Percentiles rank a stretch among this genome's conserved stretches.
phyloP scores from a whole-genome alignment of 2,329 filamentous ascomycete genomes.

The Cladosporium sp. region DNA sequence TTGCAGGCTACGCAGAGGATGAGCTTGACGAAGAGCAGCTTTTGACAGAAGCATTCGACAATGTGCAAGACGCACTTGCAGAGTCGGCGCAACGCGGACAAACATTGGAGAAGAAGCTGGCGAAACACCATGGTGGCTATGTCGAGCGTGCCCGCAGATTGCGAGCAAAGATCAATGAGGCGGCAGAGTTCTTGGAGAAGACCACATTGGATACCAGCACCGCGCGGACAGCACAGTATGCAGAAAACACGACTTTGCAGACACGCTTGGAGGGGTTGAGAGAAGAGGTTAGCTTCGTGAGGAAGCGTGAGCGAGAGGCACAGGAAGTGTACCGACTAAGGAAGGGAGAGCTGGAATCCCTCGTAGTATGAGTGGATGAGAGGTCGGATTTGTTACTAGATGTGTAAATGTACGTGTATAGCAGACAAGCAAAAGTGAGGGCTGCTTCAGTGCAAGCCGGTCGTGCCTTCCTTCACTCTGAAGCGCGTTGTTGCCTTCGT shows the following conservation, averaged over 20 bases:
- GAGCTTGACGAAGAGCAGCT: constrained; percentile 68
- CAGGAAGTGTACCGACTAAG: constrained; percentile 80
- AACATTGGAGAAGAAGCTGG: constrained; percentile 92
- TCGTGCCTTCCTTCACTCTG: constrained; percentile 3
- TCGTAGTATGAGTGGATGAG: neutral
- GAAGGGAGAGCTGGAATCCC: constrained; percentile 68
- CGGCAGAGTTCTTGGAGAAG: constrained; percentile 72
- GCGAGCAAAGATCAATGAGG: constrained; percentile 75
- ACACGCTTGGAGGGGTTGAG: constrained; percentile 73
- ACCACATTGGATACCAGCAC: constrained; percentile 71
- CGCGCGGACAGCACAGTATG: constrained; percentile 74
- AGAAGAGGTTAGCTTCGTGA: constrained; percentile 81
- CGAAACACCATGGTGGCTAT: constrained; percentile 84
- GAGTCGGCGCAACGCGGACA: constrained; percentile 76
- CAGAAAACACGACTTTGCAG: constrained; percentile 75
- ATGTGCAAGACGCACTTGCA: constrained; percentile 72
- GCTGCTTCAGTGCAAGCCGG: neutral
- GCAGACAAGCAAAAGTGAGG: neutral
- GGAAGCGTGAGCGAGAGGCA: constrained; percentile 80
- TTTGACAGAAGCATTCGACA: constrained; percentile 73
- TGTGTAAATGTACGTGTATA: neutral
- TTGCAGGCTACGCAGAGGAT: constrained; percentile 73
- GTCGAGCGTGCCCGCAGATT: constrained; percentile 81
- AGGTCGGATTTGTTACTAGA: neutral
- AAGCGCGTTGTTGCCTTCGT: neutral